Evolutionary conservation across 495 filamentous ascomycete species (phyloP).

Genomic region (Pyrenula massariospora): DNA sequence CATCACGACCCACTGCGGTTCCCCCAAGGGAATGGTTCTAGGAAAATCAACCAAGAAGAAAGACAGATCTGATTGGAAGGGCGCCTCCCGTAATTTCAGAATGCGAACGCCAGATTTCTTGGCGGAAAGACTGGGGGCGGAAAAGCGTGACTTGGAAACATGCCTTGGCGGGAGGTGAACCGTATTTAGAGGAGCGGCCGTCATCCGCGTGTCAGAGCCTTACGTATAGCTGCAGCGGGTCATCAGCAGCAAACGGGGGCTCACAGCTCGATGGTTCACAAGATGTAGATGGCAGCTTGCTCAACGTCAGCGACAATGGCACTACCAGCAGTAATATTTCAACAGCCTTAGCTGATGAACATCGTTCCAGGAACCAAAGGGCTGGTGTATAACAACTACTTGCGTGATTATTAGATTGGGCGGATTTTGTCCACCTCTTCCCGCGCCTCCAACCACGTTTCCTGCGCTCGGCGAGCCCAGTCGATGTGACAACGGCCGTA

Average conservation of each 20-base stretch:
- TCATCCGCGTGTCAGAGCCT: background rate
- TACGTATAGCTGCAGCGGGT: background rate
- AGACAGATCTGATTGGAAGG: background rate
- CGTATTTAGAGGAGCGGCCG: too few relatives aligned
- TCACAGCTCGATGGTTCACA: background rate
- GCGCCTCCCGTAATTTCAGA: background rate
- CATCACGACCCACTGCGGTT: too few relatives aligned
- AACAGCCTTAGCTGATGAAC: too few relatives aligned
- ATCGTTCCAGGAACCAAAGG: background rate
- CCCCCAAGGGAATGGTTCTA: background rate
- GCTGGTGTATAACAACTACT: background rate
- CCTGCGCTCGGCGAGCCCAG: conserved; percentile 95
- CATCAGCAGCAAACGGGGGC: background rate
- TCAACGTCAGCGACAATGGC: background rate
- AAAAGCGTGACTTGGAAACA: background rate
- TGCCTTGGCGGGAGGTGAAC: background rate
- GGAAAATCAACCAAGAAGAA: background rate
- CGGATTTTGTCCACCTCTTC: conserved; percentile 88
- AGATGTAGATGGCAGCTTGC: background rate
- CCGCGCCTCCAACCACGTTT: conserved; percentile 90
- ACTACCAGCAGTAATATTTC: background rate
- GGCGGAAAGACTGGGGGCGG: background rate
- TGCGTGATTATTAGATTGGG: conserved; percentile 28
- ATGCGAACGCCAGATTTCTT: background rate
- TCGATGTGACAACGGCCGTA: conserved; percentile 92